Evolutionary conservation across 2,329 filamentous ascomycete species (phyloP), one percentile per base, ranked within the genome.

Genomic region (Alternaria gaisen): DNA sequence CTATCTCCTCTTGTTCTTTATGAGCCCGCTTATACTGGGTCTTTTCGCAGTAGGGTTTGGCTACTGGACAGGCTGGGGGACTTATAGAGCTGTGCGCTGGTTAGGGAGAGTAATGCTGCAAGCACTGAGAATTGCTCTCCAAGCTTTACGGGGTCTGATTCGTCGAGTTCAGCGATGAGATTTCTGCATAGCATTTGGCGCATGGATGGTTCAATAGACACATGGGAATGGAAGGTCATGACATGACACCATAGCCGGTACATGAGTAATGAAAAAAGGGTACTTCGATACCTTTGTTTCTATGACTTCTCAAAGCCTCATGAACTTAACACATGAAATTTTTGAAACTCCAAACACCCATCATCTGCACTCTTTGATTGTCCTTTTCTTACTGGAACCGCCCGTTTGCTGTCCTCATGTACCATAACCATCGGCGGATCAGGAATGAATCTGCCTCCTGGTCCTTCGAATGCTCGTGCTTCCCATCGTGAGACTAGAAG

Each of bases 121-220:
- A 30, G 26, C 18, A 20, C 16, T 53, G 40, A 14, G 41, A 12
- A 18, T 18, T 11, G 38, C 28, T 44, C 20, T 42, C 22, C 41
- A n/a, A 16, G 38, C 18, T 30, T 34, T 32, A n/a, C 51, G 26
- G 16, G 26, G 40, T 41, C 20, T 32, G 16, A n/a, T 53, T 10
- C 38, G 28, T 54, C 24, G 20, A 44, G 14, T 18, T 22, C 38
- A 36, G 32, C 46, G 46, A 50, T 50, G 46, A 50, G 40, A 32
- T 41, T 18, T 32, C 12, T 46, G 52, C 52, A 54, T 46, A 54
- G 52, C 52, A 40, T 32, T 46, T 20, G 52, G 52, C 41, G 52
- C 52, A 26, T 38, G 52, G 20, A 26, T 36, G 20, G 5, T 46
- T 22, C 16, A 14, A 24, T 24, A 46, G 46, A 36, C 20, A 18